Conservation (phyloP, 495 filamentous ascomycete genomes). For the Podospora australis region DNA sequence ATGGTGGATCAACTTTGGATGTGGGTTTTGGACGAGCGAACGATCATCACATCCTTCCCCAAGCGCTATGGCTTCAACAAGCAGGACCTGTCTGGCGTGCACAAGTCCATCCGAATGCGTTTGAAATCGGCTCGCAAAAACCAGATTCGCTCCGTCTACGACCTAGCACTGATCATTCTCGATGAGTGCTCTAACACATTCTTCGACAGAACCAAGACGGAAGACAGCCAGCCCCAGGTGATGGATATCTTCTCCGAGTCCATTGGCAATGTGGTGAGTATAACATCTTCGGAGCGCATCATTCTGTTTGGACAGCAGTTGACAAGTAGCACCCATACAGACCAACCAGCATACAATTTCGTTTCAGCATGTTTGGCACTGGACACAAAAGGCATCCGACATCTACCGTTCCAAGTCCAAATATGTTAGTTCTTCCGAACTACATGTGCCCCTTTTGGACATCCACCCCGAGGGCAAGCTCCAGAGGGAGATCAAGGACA, state of each 20-base stretch:
- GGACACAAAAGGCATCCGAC: slow-evolving; percentile 25
- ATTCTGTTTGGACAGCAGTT: too few species aligned
- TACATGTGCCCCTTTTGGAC: slow-evolving; percentile 51
- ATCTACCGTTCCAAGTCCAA: slow-evolving; percentile 24
- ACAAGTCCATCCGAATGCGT: slow-evolving; percentile 48
- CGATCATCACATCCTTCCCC: slow-evolving; percentile 65
- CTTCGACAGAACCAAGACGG: slow-evolving; percentile 51
- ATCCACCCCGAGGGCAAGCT: slow-evolving; percentile 62
- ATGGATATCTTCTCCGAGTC: slow-evolving; percentile 60
- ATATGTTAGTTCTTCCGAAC: slow-evolving; percentile 19
- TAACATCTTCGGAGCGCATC: background rate
- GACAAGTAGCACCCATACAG: too few species aligned
- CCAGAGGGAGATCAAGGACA: slow-evolving; percentile 61
- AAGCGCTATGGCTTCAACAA: slow-evolving; percentile 62
- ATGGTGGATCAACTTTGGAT: slow-evolving; percentile 77
- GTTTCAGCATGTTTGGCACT: slow-evolving; percentile 31
- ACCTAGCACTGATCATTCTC: slow-evolving; percentile 60
- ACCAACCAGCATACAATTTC: slow-evolving; percentile 30
- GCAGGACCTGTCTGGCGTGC: slow-evolving; percentile 57
- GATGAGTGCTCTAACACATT: slow-evolving; percentile 59
- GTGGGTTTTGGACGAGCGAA: slow-evolving; percentile 59
- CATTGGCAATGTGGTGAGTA: slow-evolving; percentile 32
- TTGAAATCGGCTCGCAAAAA: slow-evolving; percentile 35
- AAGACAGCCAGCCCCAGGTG: slow-evolving; percentile 58
- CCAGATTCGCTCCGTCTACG: slow-evolving; percentile 60